Evolutionary conservation across 1,284 basidiomycete species (phyloP).

Genomic region (Heterobasidion irregulare): DNA sequence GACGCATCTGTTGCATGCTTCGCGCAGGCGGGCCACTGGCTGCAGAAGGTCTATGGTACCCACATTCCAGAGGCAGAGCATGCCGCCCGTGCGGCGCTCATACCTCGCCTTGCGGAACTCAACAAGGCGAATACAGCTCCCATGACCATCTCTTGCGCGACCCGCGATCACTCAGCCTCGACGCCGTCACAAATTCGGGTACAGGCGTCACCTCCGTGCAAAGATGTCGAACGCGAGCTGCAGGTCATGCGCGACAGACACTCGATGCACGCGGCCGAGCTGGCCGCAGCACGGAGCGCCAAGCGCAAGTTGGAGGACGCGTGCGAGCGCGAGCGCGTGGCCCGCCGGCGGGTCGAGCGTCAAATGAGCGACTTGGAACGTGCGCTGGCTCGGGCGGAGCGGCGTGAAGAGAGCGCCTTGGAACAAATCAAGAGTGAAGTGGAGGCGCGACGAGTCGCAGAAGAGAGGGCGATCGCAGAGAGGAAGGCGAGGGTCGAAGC

Average conservation of each 20-base stretch:
- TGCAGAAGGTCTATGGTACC: slow-evolving; percentile 44
- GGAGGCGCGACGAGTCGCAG: slow-evolving; percentile 29
- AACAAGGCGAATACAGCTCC: background rate
- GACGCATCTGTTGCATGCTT: slow-evolving; percentile 25
- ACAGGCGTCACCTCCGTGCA: slow-evolving; percentile 2
- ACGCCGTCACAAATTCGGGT: slow-evolving; percentile 2
- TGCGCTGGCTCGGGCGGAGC: slow-evolving; percentile 22
- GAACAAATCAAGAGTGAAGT: slow-evolving; percentile 32
- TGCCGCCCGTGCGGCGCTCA: background rate
- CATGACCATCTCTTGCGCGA: background rate
- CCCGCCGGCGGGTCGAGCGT: slow-evolving; percentile 34
- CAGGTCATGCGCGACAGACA: slow-evolving; percentile 30
- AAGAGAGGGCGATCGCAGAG: slow-evolving; percentile 21
- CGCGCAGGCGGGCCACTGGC: slow-evolving; percentile 30
- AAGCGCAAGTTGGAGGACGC: slow-evolving; percentile 43
- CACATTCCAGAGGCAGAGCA: slow-evolving; percentile 2
- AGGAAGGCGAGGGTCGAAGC: slow-evolving; percentile 11
- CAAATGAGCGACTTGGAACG: slow-evolving; percentile 26
- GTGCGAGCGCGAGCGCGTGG: slow-evolving; percentile 28
- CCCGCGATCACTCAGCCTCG: background rate
- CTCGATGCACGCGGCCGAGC: slow-evolving; percentile 16
- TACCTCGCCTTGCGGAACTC: background rate
- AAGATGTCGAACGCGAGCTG: slow-evolving; percentile 30
- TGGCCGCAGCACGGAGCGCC: slow-evolving; percentile 24
- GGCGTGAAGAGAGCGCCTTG: slow-evolving; percentile 29